A percentile compares a stretch with the other conserved stretches of the same genome.
Evolutionary conservation across 768 basidiomycete genomes (phyloP).

Genomic region (Amanita muscaria): DNA sequence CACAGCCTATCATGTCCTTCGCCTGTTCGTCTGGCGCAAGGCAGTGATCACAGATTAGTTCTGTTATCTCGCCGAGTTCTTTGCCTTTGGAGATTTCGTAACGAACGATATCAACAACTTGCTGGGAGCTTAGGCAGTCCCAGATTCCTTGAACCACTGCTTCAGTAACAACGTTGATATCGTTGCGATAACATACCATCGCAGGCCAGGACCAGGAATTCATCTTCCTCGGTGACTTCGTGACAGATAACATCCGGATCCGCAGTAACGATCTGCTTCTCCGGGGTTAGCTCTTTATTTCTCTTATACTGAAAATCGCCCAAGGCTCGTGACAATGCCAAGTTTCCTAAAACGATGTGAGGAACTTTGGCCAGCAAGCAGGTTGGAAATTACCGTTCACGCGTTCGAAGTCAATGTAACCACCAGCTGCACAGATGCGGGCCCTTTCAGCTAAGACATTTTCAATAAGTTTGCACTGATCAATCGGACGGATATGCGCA

Average conservation of each 20-base stretch:
- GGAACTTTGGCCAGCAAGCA: constrained; percentile 5
- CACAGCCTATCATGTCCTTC: constrained; percentile 90
- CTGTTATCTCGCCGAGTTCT: constrained; percentile 71
- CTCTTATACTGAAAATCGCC: constrained; percentile 99
- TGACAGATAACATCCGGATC: constrained; percentile 88
- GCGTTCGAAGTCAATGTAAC: constrained; percentile 92
- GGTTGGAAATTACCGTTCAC: no score
- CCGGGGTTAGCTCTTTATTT: constrained; percentile 70
- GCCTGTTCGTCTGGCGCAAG: constrained; percentile 89
- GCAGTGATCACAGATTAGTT: constrained; percentile 87
- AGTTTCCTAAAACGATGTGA: constrained; percentile 58
- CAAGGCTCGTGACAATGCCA: constrained; percentile 88
- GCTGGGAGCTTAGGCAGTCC: constrained; percentile 94
- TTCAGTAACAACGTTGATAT: constrained; percentile 3
- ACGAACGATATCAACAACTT: constrained; percentile 84
- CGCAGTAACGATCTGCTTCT: constrained; percentile 90
- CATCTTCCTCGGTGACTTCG: constrained; percentile 79
- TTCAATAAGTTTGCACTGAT: constrained; percentile 7
- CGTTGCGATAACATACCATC: constrained; percentile 52
- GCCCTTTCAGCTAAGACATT: no score
- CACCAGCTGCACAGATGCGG: constrained; percentile 91
- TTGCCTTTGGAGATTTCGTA: constrained; percentile 73
- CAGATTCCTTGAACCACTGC: constrained; percentile 82
- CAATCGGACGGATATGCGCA: not conserved
- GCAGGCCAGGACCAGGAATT: constrained; percentile 94